Percentiles rank a stretch among this genome's conserved stretches.
Evolutionary conservation across 106 monocot species (phyloP).

Genomic region (Phalaenopsis aphrodite): DNA sequence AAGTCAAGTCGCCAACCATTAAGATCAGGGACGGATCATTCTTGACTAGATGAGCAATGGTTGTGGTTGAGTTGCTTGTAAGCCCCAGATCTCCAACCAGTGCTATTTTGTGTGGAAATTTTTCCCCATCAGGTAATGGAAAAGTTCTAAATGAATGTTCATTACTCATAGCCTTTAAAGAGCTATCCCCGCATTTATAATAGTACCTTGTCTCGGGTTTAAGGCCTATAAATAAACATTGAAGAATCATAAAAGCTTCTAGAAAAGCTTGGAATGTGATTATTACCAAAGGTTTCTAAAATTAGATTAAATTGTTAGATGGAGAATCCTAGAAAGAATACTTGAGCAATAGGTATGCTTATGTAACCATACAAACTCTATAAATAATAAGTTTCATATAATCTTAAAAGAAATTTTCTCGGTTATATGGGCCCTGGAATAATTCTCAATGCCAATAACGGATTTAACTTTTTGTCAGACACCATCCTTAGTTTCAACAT

Average conservation of each 20-base stretch:
- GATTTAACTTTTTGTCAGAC: too few species aligned
- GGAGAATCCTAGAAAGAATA: too few species aligned
- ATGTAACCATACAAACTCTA: too few species aligned
- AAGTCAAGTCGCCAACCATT: constrained; percentile 75
- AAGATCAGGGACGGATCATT: constrained; percentile 75
- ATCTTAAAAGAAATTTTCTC: too few species aligned
- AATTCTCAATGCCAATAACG: too few species aligned
- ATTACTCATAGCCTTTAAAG: constrained; percentile 52
- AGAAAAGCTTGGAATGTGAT: neutral
- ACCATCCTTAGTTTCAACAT: too few species aligned
- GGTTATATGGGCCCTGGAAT: too few species aligned
- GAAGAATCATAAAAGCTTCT: constrained; percentile 1
- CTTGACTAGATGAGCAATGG: constrained; percentile 52
- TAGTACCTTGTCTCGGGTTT: constrained; percentile 59
- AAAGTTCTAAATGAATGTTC: constrained; percentile 48
- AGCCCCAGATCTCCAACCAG: constrained; percentile 81
- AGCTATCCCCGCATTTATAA: constrained; percentile 83
- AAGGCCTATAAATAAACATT: constrained; percentile 34
- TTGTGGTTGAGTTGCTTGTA: constrained; percentile 68
- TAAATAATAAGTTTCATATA: too few species aligned
- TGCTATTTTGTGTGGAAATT: constrained; percentile 48
- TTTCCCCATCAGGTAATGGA: constrained; percentile 24
- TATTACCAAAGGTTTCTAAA: neutral
- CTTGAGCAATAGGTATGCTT: too few species aligned
- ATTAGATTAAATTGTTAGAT: too few species aligned